phyloP scores from a whole-genome alignment of 2,329 filamentous ascomycete species.

The Exophiala sp. region DNA sequence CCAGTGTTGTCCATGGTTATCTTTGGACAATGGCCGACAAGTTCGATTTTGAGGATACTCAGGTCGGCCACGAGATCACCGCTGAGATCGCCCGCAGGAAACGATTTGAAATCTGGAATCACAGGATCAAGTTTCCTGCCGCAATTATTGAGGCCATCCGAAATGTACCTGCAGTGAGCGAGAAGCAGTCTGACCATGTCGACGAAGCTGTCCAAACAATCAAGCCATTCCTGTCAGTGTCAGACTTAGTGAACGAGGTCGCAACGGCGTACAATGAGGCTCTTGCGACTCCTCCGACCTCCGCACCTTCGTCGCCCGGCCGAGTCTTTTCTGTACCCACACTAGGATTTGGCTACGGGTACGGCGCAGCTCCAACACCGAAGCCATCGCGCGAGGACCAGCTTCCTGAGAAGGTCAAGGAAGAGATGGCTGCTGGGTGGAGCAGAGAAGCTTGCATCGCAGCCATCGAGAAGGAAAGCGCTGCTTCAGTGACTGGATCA shows the following conservation, averaged over 20 bases:
- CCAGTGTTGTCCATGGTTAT: slow-evolving; percentile 84
- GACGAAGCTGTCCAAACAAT: slow-evolving; percentile 59
- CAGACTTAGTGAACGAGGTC: slow-evolving; percentile 69
- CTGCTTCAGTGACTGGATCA: slow-evolving; percentile 73
- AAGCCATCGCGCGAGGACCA: slow-evolving; percentile 45
- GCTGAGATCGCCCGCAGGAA: slow-evolving; percentile 73
- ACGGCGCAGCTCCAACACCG: slow-evolving; percentile 33
- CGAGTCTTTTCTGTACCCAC: slow-evolving; percentile 62
- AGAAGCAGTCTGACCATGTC: slow-evolving; percentile 45
- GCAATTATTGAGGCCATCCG: slow-evolving; percentile 60
- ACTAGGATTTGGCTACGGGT: slow-evolving; percentile 49
- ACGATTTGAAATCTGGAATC: slow-evolving; percentile 73
- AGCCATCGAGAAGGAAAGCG: slow-evolving; percentile 62
- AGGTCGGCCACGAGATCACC: slow-evolving; percentile 66
- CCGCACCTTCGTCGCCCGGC: slow-evolving; percentile 66
- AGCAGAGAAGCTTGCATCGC: slow-evolving; percentile 69
- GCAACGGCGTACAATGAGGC: slow-evolving; percentile 66
- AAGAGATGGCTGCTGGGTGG: slow-evolving; percentile 78
- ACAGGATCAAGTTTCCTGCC: slow-evolving; percentile 68
- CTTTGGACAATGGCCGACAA: slow-evolving; percentile 75
- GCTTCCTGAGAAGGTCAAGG: slow-evolving; percentile 64
- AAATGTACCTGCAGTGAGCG: slow-evolving; percentile 36
- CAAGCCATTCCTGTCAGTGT: slow-evolving; percentile 71
- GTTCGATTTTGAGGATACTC: slow-evolving; percentile 70
- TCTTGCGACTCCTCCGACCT: slow-evolving; percentile 62